Percentiles rank a stretch among this genome's conserved stretches.
Conservation (phyloP, 1,284 basidiomycete genomes). For the Sporisorium scitamineum region DNA sequence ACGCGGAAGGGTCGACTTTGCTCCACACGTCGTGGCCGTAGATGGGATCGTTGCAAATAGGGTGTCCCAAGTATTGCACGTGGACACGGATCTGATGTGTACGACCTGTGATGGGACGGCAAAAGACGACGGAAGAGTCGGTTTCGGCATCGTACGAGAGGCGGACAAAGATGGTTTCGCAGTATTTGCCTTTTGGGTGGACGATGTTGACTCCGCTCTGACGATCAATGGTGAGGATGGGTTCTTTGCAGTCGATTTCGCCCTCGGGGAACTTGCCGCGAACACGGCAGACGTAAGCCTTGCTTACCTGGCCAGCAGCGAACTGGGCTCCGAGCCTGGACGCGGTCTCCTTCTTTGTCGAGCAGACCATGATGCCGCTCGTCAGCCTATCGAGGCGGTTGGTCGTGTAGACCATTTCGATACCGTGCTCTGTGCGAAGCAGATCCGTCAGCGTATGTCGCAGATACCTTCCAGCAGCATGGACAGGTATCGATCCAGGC, state of each 20-base stretch:
- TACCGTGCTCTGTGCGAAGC: conserved; percentile 84
- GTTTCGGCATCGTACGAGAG: conserved; percentile 85
- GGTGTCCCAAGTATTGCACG: conserved; percentile 90
- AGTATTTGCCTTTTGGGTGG: conserved; percentile 70
- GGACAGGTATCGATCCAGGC: conserved; percentile 67
- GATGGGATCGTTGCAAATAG: conserved; percentile 78
- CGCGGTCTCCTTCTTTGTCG: conserved; percentile 80
- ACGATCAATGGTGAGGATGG: conserved; percentile 89
- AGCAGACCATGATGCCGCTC: conserved; percentile 95
- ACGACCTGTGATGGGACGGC: conserved; percentile 73
- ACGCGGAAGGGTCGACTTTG: conserved; percentile 51
- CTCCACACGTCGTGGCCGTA: conserved; percentile 69
- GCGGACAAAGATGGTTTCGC: conserved; percentile 88
- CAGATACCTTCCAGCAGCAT: conserved; percentile 64
- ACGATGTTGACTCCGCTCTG: conserved; percentile 96
- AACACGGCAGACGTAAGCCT: conserved; percentile 62
- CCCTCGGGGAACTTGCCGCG: conserved; percentile 72
- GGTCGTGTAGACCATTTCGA: conserved; percentile 85
- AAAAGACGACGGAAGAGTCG: conserved; percentile 88
- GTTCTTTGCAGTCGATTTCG: conserved; percentile 84
- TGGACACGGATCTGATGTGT: conserved; percentile 97
- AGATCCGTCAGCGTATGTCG: conserved; percentile 79
- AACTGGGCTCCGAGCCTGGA: conserved; percentile 73
- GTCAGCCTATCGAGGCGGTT: conserved; percentile 95
- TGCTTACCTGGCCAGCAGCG: conserved; percentile 78